Evolutionary conservation across 2,329 filamentous ascomycete genomes (phyloP).

Genomic region (Alternaria sp.): DNA sequence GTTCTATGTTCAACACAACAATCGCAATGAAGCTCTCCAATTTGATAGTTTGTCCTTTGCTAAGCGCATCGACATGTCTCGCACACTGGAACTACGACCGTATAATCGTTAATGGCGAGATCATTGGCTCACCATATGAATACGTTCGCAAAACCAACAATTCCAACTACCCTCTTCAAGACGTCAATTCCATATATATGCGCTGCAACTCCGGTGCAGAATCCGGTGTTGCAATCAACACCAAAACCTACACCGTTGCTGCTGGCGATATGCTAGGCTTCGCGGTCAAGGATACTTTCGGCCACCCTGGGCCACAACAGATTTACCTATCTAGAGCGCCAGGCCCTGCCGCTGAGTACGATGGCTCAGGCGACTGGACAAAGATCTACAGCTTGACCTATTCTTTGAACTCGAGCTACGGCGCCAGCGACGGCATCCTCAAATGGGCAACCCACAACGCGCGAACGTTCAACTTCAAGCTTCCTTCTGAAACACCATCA

Average conservation of each 20-base stretch:
- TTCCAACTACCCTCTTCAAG: constrained; percentile 33
- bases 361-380: constrained; percentile 38
- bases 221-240: constrained; percentile 26
- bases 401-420: constrained; percentile 39
- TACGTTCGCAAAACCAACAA: constrained; percentile 35
- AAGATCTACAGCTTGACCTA: constrained; percentile 43
- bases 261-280: constrained; percentile 57
- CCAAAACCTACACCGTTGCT: constrained; percentile 30
- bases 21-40: constrained; percentile 4
- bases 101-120: constrained; percentile 37
- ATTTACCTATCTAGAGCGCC: constrained; percentile 41
- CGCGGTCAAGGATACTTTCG: constrained; percentile 57
- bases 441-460: constrained; percentile 41
- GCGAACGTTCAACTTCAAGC: constrained; percentile 42
- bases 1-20: background rate
- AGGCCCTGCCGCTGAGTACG: constrained; percentile 23
- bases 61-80: constrained; percentile 5
- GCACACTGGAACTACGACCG: constrained; percentile 41
- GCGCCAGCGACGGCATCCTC: constrained; percentile 21
- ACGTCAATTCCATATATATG: constrained; percentile 35
- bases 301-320: constrained; percentile 37
- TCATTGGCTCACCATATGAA: constrained; percentile 35
- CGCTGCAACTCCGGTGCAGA: constrained; percentile 35
- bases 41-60: constrained; percentile 5
- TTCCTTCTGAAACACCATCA: constrained; percentile 47